Conservation (phyloP, 768 basidiomycete genomes). For the Pisolithus marmoratus region DNA sequence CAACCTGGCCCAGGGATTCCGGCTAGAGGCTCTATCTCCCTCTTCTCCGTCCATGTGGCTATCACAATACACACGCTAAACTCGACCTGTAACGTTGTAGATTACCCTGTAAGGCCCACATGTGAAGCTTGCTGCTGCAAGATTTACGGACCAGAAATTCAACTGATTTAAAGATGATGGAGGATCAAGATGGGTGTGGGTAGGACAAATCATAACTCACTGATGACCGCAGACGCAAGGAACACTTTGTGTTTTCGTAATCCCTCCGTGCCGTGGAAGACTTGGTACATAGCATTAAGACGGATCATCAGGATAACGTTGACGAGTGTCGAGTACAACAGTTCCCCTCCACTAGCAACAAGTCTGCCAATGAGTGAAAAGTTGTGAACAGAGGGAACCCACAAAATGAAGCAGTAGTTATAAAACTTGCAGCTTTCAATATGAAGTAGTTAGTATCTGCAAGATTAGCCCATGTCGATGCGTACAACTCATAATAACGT, state of each 20-base stretch:
- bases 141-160: conserved; percentile 13
- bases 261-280: background rate
- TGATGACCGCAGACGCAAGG: conserved; percentile 11
- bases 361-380: background rate
- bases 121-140: background rate
- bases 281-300: conserved; percentile 13
- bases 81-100: conserved; percentile 10
- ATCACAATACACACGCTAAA: conserved; percentile 9
- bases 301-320: conserved; percentile 17
- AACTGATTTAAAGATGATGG: conserved; percentile 1
- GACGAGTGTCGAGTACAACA: conserved; percentile 15
- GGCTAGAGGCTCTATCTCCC: conserved; percentile 14
- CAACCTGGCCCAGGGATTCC: conserved; percentile 13
- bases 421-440: conserved; percentile 16
- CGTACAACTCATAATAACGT: background rate
- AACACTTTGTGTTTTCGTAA: background rate
- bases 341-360: conserved; percentile 11
- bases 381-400: background rate
- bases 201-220: conserved; percentile 5
- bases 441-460: background rate
- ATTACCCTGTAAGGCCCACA: too few species aligned
- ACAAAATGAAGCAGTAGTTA: conserved; percentile 19
- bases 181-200: background rate
- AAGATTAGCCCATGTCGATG: background rate
- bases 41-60: conserved; percentile 9